Percentiles rank a stretch among this genome's conserved stretches.
These are phyloP conservation scores for Oryza punctata DNA, from an alignment of 176 grass and related monocot species.

Conservation along the genomic window DNA sequence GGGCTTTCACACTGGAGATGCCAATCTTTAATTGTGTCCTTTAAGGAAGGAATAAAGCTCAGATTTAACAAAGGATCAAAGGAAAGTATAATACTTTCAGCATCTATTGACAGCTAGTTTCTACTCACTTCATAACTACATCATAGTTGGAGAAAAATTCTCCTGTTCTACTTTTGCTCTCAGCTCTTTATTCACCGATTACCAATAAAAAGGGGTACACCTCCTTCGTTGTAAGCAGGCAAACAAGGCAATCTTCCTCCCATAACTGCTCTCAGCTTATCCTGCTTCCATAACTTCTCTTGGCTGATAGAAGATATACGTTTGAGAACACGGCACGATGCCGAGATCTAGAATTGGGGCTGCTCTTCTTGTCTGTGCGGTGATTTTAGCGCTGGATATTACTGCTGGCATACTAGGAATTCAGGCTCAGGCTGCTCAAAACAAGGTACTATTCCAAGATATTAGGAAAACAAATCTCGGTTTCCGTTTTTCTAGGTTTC, in stretches of 20 bases:
- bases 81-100: conserved; percentile 60
- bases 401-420: conserved; percentile 92
- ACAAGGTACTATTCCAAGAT: conserved; percentile 60
- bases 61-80: conserved; percentile 48
- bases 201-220: conserved; percentile 45
- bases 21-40: conserved; percentile 63
- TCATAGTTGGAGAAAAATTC: conserved; percentile 48
- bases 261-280: conserved; percentile 24
- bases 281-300: conserved; percentile 10
- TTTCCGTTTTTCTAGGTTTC: background rate
- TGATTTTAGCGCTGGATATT: conserved; percentile 77
- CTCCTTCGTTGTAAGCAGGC: conserved; percentile 34
- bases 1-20: conserved; percentile 61
- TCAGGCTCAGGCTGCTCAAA: conserved; percentile 78
- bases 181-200: conserved; percentile 39
- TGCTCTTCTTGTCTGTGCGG: conserved; percentile 63
- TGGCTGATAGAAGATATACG: conserved; percentile 11
- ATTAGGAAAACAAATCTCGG: background rate
- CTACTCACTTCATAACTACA: conserved; percentile 37
- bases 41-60: conserved; percentile 75
- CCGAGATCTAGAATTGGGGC: conserved; percentile 42
- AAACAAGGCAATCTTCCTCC: conserved; percentile 42
- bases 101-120: conserved; percentile 78
- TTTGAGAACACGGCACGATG: conserved; percentile 40
- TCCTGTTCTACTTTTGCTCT: conserved; percentile 39